Evolutionary conservation across 2,329 filamentous ascomycete genomes (phyloP).

Genomic region (Cordyceps tenuipes): DNA sequence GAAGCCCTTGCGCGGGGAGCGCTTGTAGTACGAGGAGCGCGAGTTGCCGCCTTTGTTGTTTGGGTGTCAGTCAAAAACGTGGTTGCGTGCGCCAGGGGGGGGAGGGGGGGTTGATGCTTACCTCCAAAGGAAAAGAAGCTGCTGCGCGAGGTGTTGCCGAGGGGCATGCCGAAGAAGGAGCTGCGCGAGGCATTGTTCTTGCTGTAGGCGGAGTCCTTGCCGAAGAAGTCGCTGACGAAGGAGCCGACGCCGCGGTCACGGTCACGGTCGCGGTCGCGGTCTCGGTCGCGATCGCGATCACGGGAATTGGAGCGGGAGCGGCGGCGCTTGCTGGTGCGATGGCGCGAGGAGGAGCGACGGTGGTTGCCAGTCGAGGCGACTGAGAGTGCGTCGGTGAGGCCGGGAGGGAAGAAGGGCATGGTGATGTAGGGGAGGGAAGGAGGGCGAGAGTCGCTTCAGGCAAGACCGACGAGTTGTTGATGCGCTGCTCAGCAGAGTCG

Average conservation of each 20-base stretch:
- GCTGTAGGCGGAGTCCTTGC: constrained; percentile 26
- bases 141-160: constrained; percentile 35
- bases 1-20: constrained; percentile 74
- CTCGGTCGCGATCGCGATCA: constrained; percentile 12
- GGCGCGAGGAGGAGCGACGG: constrained; percentile 17
- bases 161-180: constrained; percentile 36
- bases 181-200: constrained; percentile 34
- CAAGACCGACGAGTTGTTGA: neutral
- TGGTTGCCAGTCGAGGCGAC: constrained; percentile 22
- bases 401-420: constrained; percentile 25
- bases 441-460: neutral
- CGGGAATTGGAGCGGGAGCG: constrained; percentile 31
- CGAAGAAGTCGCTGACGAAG: constrained; percentile 30
- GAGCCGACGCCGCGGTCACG: constrained; percentile 13
- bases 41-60: constrained; percentile 26
- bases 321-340: constrained; percentile 28
- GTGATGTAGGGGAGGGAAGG: neutral
- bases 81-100: neutral
- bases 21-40: constrained; percentile 63
- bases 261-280: constrained; percentile 18
- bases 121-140: constrained; percentile 35
- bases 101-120: constrained; percentile 18
- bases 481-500: neutral
- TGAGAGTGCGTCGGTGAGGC: constrained; percentile 24
- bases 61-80: neutral